A percentile compares a stretch with the other conserved stretches of the same genome.
Conservation (phyloP, 352 stramenopile genomes). For the Pythium pyrilobum region DNA sequence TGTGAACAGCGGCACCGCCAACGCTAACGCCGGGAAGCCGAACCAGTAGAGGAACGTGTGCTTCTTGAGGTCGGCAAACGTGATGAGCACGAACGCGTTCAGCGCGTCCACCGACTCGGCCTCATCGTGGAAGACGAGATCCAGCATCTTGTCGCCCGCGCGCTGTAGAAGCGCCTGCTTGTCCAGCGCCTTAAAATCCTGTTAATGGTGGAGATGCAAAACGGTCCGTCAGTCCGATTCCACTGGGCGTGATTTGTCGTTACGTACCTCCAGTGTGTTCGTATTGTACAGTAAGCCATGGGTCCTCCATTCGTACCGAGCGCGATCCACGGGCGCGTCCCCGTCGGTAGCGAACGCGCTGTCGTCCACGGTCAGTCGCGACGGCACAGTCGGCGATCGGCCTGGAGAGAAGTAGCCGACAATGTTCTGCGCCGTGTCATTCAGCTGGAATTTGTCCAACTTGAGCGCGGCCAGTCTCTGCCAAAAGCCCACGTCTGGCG, state of each 20-base stretch:
- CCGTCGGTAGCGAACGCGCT: conserved; percentile 42
- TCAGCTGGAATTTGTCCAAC: conserved; percentile 78
- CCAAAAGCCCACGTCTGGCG: conserved; percentile 80
- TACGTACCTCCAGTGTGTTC: conserved; percentile 80
- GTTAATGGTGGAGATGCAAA: background rate
- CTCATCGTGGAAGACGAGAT: conserved; percentile 21
- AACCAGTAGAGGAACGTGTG: conserved; percentile 95
- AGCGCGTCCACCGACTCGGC: conserved; percentile 38
- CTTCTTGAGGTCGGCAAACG: conserved; percentile 92
- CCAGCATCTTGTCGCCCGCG: conserved; percentile 32
- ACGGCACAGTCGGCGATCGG: conserved; percentile 48
- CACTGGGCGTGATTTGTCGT: too few species aligned
- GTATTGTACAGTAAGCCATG: conserved; percentile 72
- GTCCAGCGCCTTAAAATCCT: conserved; percentile 85
- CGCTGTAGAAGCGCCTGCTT: conserved; percentile 65
- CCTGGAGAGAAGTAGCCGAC: conserved; percentile 64
- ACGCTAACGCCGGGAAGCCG: conserved; percentile 79
- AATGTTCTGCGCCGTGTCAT: conserved; percentile 54
- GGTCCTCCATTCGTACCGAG: conserved; percentile 73
- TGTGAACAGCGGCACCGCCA: conserved; percentile 31
- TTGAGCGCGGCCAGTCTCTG: conserved; percentile 73
- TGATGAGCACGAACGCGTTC: conserved; percentile 85
- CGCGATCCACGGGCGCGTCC: conserved; percentile 27
- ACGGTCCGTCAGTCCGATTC: too few species aligned
- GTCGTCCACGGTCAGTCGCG: conserved; percentile 69